Percentiles rank a stretch among this genome's conserved stretches.
These are phyloP conservation scores for Calonectria hawksworthii DNA, from an alignment of 2,329 filamentous ascomycete genomes.

Conservation along the genomic window DNA sequence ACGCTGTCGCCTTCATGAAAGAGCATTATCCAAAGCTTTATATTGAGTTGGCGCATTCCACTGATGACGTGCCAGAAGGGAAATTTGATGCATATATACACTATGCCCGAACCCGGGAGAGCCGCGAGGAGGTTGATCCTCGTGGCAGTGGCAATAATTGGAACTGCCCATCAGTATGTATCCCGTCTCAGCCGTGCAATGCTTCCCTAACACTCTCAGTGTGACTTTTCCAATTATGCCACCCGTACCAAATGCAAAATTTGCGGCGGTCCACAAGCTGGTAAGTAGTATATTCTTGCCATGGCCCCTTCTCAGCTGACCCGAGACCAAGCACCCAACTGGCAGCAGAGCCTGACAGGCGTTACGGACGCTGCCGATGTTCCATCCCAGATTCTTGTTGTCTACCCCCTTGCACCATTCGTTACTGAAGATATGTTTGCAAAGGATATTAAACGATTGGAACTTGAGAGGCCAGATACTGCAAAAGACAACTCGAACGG, in stretches of 20 bases:
- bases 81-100: conserved; percentile 56
- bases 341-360: conserved; percentile 59
- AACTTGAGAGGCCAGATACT: conserved; percentile 69
- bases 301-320: background rate
- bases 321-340: conserved; percentile 41
- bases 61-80: conserved; percentile 56
- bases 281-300: conserved; percentile 40
- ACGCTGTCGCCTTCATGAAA: conserved; percentile 59
- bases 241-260: conserved; percentile 55
- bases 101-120: conserved; percentile 56
- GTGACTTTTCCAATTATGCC: conserved; percentile 57
- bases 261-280: conserved; percentile 50
- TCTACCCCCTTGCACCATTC: conserved; percentile 78
- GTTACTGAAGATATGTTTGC: conserved; percentile 81
- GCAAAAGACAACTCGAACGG: conserved; percentile 60
- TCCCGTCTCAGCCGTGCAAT: background rate
- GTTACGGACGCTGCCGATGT: conserved; percentile 65
- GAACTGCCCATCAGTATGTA: conserved; percentile 52
- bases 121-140: conserved; percentile 47
- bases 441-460: conserved; percentile 80
- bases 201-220: conserved; percentile 47
- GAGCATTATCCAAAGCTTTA: conserved; percentile 57
- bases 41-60: conserved; percentile 52
- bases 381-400: conserved; percentile 81
- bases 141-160: conserved; percentile 48